Conservation (phyloP, 202 grass and related monocot species). For the Setaria italica region DNA sequence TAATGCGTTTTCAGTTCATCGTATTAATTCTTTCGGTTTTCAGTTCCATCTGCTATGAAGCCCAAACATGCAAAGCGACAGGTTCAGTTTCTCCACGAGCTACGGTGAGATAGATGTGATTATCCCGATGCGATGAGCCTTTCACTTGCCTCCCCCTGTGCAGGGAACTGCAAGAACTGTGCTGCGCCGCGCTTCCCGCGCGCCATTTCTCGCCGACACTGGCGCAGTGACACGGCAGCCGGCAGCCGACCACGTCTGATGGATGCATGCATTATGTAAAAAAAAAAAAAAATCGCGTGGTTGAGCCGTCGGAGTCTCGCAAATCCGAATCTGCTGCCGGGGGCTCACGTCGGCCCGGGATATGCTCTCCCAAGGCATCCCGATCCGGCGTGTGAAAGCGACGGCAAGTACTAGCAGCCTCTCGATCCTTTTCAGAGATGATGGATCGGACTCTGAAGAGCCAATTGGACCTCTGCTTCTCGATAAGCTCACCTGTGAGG, state of each 20-base stretch:
- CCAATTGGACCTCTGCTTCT: constrained; percentile 26
- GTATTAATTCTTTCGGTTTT: neutral
- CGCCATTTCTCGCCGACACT: neutral
- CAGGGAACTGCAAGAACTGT: neutral
- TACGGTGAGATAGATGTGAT: too few species aligned
- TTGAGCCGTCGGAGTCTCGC: neutral
- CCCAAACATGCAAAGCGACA: neutral
- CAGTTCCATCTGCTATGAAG: neutral
- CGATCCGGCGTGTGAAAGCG: neutral
- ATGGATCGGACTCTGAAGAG: constrained; percentile 25
- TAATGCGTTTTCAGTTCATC: neutral
- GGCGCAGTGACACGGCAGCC: neutral
- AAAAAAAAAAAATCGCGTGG: neutral
- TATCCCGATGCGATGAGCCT: neutral
- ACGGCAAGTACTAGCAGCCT: neutral
- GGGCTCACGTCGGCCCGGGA: neutral
- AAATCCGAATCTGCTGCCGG: constrained; percentile 3
- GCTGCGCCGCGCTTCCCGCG: neutral
- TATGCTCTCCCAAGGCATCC: neutral
- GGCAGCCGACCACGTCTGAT: neutral
- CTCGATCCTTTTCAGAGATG: neutral
- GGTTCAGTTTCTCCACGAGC: neutral
- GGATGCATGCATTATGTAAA: neutral
- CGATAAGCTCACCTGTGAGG: neutral
- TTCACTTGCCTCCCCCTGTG: neutral